Percentiles rank a stretch among this genome's conserved stretches.
phyloP scores from a whole-genome alignment of 805 yeast genomes.

The Starmerella sp. region DNA sequence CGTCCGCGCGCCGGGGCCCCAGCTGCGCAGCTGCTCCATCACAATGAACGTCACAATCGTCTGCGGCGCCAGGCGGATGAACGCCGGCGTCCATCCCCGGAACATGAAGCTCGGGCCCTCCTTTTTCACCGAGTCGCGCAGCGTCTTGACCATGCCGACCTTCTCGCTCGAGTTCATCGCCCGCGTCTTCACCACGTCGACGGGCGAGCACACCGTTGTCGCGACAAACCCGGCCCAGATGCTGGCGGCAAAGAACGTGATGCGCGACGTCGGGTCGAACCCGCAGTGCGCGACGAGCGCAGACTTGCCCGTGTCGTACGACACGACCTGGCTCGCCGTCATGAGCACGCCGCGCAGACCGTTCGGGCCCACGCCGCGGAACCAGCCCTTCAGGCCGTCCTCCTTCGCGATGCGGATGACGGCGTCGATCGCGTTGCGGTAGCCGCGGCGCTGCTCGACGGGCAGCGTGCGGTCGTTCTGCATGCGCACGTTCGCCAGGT shows the following conservation, averaged over 20 bases:
- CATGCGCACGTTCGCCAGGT: slow-evolving; percentile 80
- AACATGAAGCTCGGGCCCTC: slow-evolving; percentile 78
- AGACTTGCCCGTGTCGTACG: slow-evolving; percentile 65
- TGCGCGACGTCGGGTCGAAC: slow-evolving; percentile 47
- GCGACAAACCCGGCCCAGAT: slow-evolving; percentile 78
- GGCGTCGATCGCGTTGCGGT: slow-evolving; percentile 71
- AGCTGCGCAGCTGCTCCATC: slow-evolving; percentile 31
- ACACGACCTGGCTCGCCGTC: slow-evolving; percentile 87
- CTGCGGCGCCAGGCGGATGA: slow-evolving; percentile 70
- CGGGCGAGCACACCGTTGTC: slow-evolving; percentile 86
- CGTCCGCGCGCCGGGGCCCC: slow-evolving; percentile 19
- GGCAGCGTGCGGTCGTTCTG: slow-evolving; percentile 74
- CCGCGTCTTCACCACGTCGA: slow-evolving; percentile 80
- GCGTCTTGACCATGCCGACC: slow-evolving; percentile 40
- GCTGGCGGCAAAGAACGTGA: slow-evolving; percentile 71
- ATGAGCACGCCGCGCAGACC: slow-evolving; percentile 69
- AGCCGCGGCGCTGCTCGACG: slow-evolving; percentile 52
- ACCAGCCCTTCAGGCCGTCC: slow-evolving; percentile 50
- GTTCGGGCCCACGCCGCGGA: slow-evolving; percentile 70
- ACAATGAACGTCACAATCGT: slow-evolving; percentile 34
- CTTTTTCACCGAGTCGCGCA: slow-evolving; percentile 43
- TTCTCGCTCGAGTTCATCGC: slow-evolving; percentile 50
- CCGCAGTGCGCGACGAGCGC: slow-evolving; percentile 40
- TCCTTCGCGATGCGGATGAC: slow-evolving; percentile 44
- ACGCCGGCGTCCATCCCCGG: slow-evolving; percentile 85